Base-by-base conservation (phyloP, 202 grass and related monocot genomes). In the Bolboschoenoplectus hybrid region DNA sequence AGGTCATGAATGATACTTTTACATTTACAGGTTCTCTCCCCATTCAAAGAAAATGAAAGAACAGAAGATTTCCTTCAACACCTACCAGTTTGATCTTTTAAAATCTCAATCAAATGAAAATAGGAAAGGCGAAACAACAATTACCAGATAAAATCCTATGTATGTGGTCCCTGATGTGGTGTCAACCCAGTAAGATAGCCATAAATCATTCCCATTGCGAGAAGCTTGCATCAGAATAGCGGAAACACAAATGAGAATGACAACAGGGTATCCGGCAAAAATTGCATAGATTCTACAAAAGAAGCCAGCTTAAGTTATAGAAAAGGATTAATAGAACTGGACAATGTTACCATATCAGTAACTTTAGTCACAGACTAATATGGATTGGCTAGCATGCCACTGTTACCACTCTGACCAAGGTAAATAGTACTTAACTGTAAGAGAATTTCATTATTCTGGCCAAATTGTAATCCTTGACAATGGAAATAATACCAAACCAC, bases 151-250 rank as follows among this genome's bases (percentile, higher is more conserved):
- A 91, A 95, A 94, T 89, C 26, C 88, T 67, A 82, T 95, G 82
- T 90, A 36, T 6, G 83, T 68, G 62, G 82, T 77, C 56, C 91
- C 90, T 78, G 87, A 86, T 68, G 78, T 90, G 4, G 89, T 82
- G 85, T 98, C 96, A 81, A 98, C 96, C 96, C 96, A 98, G 75
- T 94, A 85, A 86, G 96, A 92, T 82, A 98, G 88, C 96, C 96
- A 98, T 68, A 98, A 84, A 91, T 98, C 96, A 87, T 98, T 98
- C 36, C 96, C 93, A 80, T 98, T 98, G 49, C 96, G 96, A 88
- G 96, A 95, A 85, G 89, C 89, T 98, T 98, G 96, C 93, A 98
- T 98, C 57, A 95, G 88, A 85, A 91, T 80, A 72, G 91, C 91
- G 36, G 91, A 92, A 63, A 95, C 73, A 70, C 86, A 91, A 89